Conservation (phyloP, 2,329 filamentous ascomycete genomes). For the Stagonosporopsis cucurbitacearum region DNA sequence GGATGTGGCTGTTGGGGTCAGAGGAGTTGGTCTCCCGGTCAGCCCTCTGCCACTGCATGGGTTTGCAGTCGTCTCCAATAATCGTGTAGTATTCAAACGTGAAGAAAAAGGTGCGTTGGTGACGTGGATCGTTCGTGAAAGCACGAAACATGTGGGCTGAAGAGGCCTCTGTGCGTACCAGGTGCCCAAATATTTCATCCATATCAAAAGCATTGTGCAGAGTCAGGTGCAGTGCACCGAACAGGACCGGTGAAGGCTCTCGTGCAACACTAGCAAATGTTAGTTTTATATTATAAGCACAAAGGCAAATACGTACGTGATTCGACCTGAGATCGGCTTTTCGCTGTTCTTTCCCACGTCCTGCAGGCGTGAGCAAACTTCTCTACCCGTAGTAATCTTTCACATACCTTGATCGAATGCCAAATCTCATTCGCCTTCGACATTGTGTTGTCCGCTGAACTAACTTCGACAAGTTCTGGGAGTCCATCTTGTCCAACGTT, state of each 20-base stretch:
- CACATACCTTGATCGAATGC: conserved; percentile 32
- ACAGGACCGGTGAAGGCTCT: conserved; percentile 66
- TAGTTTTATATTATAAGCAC: background rate
- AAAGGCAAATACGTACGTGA: conserved; percentile 51
- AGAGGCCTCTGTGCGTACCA: conserved; percentile 57
- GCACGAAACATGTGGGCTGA: conserved; percentile 60
- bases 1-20: conserved; percentile 59
- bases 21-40: conserved; percentile 54
- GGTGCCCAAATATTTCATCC: conserved; percentile 64
- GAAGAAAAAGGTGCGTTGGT: conserved; percentile 66
- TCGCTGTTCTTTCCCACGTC: conserved; percentile 48
- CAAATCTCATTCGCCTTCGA: conserved; percentile 43
- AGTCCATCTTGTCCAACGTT: conserved; percentile 59
- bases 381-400: background rate
- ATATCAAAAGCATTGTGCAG: conserved; percentile 66
- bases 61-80: conserved; percentile 61
- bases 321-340: conserved; percentile 60
- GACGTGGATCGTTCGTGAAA: conserved; percentile 54
- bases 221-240: conserved; percentile 65
- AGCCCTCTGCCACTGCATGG: conserved; percentile 66
- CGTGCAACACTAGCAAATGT: conserved; percentile 55
- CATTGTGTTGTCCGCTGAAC: conserved; percentile 42
- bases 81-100: conserved; percentile 71
- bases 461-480: conserved; percentile 48
- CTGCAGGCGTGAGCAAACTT: conserved; percentile 10